A percentile compares a stretch with the other conserved stretches of the same genome.
Evolutionary conservation across 2,329 filamentous ascomycete species (phyloP).

Genomic region (Hypoxylon rubiginosum): DNA sequence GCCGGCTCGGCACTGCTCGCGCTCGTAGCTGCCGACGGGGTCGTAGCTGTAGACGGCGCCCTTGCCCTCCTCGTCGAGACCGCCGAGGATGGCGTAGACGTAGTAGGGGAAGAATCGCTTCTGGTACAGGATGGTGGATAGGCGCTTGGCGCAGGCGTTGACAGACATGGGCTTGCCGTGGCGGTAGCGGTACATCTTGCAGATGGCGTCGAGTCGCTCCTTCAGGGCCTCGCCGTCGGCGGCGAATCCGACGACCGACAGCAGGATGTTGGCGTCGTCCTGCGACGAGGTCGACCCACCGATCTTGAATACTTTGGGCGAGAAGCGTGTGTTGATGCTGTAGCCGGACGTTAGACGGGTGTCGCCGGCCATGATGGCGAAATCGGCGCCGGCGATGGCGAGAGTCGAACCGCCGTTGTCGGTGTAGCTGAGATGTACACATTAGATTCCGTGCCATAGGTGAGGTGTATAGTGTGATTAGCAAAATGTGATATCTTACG

Average conservation of each 20-base stretch:
- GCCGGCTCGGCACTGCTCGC: slow-evolving; percentile 94
- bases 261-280: slow-evolving; percentile 85
- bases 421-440: slow-evolving; percentile 76
- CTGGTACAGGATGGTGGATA: slow-evolving; percentile 94
- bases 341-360: slow-evolving; percentile 96
- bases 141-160: slow-evolving; percentile 91
- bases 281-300: slow-evolving; percentile 90
- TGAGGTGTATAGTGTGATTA: neutral
- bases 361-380: slow-evolving; percentile 96
- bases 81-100: slow-evolving; percentile 92
- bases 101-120: slow-evolving; percentile 99
- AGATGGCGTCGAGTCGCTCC: slow-evolving; percentile 91
- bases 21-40: slow-evolving; percentile 96
- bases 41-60: slow-evolving; percentile 98
- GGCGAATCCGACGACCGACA: slow-evolving; percentile 95
- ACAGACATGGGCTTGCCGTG: slow-evolving; percentile 97
- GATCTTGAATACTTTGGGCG: slow-evolving; percentile 97
- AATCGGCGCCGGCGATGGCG: slow-evolving; percentile 92
- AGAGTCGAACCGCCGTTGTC: slow-evolving; percentile 98
- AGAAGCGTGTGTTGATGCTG: slow-evolving; percentile 98
- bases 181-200: slow-evolving; percentile 99
- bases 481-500: slow-evolving; percentile 69
- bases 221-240: slow-evolving; percentile 95
- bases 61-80: slow-evolving; percentile 92
- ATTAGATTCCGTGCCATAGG: slow-evolving; percentile 18